phyloP scores from a whole-genome alignment of 768 basidiomycete species.

The Suillus americanus region DNA sequence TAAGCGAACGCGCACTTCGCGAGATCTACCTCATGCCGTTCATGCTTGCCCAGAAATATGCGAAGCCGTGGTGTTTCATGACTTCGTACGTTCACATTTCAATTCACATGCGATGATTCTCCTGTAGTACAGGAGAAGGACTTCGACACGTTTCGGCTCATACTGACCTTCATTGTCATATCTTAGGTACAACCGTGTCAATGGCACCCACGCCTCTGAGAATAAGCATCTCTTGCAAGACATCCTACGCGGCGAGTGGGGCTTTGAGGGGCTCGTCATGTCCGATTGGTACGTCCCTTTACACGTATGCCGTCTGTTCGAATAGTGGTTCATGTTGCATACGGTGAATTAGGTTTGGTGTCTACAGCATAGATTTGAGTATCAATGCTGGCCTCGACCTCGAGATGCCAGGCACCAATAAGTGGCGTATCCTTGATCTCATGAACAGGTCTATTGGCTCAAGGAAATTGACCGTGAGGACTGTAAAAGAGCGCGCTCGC shows the following conservation, averaged over 20 bases:
- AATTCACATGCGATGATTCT: not conserved
- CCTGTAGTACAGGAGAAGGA: not conserved
- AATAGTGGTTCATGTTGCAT: not conserved
- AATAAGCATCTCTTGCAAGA: conserved; percentile 56
- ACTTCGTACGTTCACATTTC: conserved; percentile 48
- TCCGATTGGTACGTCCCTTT: conserved; percentile 65
- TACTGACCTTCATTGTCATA: conserved; percentile 3
- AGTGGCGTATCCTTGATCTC: conserved; percentile 72
- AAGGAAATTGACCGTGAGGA: conserved; percentile 63
- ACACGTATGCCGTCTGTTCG: not conserved
- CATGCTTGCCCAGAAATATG: conserved; percentile 52
- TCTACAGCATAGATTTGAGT: conserved; percentile 60
- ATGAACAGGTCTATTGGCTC: conserved; percentile 60
- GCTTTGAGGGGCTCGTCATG: conserved; percentile 73
- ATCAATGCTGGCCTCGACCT: conserved; percentile 80
- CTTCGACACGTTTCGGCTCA: not conserved
- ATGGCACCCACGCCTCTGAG: conserved; percentile 73
- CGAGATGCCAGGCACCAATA: conserved; percentile 77
- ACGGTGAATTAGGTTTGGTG: conserved; percentile 55
- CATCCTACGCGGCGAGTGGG: conserved; percentile 73
- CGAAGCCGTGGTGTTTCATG: conserved; percentile 58
- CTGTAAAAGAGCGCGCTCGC: conserved; percentile 63
- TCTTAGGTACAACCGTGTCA: conserved; percentile 68
- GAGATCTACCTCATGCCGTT: conserved; percentile 65
- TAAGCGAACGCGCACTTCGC: conserved; percentile 51